Evolutionary conservation across 257 asterid genomes (phyloP), one percentile per base, ranked within the genome.

Genomic region (Gardenia jasminoides): DNA sequence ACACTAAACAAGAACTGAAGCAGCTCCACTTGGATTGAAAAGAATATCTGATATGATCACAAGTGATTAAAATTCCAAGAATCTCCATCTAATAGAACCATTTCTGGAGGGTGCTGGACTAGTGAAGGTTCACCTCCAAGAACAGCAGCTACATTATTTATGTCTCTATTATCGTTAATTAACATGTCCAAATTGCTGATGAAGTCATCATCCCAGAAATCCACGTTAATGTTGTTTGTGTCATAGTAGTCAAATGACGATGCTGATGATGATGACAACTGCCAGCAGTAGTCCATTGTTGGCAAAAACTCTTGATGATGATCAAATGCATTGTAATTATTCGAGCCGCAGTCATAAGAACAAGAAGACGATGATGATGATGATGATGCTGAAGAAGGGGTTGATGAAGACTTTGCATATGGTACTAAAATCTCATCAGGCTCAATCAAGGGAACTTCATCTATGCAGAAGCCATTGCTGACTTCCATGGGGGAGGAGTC

Each of bases 371-470:
- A 78, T 0, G 88, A 58, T 0, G 89, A 82, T 5, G 84, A 83
- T 0, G 91, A 78, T 0, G 89, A 58, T 0, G 86, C 65, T 4
- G 85, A 66, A 24, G 83, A 82, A 1, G 86, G 62, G 7, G 90
- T 46, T 8, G 88, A 79, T 4, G 85, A 80, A 47, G 82, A 81
- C 19, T 79, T 77, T 3, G 78, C 79, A 43, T 70, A 76, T 8
- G 87, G 82, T 16, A 89, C 84, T 20, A 91, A 76, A 15, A 92
- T 91, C 52, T 92, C 97, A 64, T 90, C 88, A 9, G 97, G 97
- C 50, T 90, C 85, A 44, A 90, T 85, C 44, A 92, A 77, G 15
- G 97, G 97, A 46, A 94, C 91, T 80, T 94, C 98, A 67, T 92
- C 93, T 12, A 84, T 80, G 87, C 93, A 83, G 85, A 91, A 91